Evolutionary conservation across 768 basidiomycete species (phyloP).

Genomic region (Suillus variegatus): DNA sequence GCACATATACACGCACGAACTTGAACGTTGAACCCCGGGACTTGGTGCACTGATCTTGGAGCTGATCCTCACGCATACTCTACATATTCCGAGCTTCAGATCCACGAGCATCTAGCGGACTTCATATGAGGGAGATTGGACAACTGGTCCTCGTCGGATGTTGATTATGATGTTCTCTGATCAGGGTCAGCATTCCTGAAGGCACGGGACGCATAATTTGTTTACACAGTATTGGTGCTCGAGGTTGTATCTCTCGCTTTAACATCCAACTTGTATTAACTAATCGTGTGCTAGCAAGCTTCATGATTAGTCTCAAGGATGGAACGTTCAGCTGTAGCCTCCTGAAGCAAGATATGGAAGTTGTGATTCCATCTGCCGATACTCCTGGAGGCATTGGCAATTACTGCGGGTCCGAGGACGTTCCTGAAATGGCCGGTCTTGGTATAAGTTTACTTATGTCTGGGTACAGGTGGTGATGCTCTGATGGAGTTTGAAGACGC

Average conservation of each 20-base stretch:
- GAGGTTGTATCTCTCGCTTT: neutral
- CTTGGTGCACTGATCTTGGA: too few relatives aligned
- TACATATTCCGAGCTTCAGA: neutral
- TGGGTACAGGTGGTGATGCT: too few relatives aligned
- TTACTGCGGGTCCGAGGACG: slow-evolving; percentile 54
- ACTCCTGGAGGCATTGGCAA: slow-evolving; percentile 62
- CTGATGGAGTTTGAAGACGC: too few relatives aligned
- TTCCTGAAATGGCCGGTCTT: too few relatives aligned
- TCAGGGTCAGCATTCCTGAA: neutral
- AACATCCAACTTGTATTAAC: neutral
- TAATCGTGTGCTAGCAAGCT: neutral
- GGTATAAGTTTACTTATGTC: too few relatives aligned
- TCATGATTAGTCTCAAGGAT: neutral
- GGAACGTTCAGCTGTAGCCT: slow-evolving; percentile 82
- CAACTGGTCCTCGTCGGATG: neutral
- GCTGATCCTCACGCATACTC: neutral
- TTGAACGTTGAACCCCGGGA: too few relatives aligned
- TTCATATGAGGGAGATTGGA: neutral
- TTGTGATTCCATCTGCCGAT: slow-evolving; percentile 94
- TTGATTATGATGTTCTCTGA: neutral
- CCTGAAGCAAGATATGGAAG: slow-evolving; percentile 90
- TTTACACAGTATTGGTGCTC: neutral
- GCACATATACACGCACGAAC: too few relatives aligned
- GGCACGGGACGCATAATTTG: neutral
- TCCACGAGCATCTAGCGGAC: neutral